Evolutionary conservation across 192 early-diverging fungal species (phyloP), one percentile per base, ranked within the genome.

Genomic region (Coemansia interrupta): DNA sequence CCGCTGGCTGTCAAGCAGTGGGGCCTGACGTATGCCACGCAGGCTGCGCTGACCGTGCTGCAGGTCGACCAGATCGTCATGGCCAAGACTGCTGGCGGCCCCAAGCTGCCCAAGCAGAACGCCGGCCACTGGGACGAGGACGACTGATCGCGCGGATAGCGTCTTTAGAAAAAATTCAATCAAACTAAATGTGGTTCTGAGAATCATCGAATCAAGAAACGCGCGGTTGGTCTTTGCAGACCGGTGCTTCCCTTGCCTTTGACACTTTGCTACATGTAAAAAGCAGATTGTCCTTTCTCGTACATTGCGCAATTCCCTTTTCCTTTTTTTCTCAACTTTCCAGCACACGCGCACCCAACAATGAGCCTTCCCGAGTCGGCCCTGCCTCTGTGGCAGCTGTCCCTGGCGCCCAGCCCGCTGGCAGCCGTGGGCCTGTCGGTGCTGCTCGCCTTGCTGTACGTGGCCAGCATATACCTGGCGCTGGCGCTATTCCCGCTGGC

Each of bases 11-110:
- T 89, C 42, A 98, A 98, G 83, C 82, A 85, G 68, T 91, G 86
- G 85, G 96, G 88, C 42, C 83, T 95, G 63, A 89, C 90, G 58
- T 87, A 93, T 32, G 94, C 96, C 54, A 88, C 93, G 24, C 87
- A 95, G 63, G 88, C 92, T 14, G 95, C 95, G 14, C 75, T 94
- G 58, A 98, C 96, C 0, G 85, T 98, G 18, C 82, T 98, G 54
- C 88, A 92, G 74, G 92, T 98, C 44, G 96, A 98, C 82, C 95
- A 97, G 89, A 93, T 98, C 69, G 95, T 98, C 79, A 98, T 98
- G 96, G 91, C 89, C 54, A 96, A 96, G 81, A 91, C 88, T 40
- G 94, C 96, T 17, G 96, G 96, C 54, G 96, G 96, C 8, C 96
- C 90, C 30, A 90, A 91, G 77, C 89, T 83, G 77, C 89, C 89